Conservation (phyloP, 169 alveolate genomes). For the Eimeria praecox region DNA sequence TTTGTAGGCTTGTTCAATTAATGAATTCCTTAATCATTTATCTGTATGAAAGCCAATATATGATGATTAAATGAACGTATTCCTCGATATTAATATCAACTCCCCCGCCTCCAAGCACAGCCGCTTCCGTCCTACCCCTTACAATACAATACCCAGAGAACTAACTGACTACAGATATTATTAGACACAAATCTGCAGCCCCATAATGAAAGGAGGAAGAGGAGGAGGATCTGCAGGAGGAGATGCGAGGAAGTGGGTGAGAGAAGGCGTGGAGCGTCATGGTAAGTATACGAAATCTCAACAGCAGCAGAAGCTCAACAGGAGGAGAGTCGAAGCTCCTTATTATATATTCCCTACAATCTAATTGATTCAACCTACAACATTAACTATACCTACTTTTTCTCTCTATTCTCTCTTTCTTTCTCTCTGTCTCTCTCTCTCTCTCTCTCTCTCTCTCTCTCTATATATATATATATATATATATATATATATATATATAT, state of each 20-base stretch:
- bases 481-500: too few species aligned
- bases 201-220: constrained; percentile 54
- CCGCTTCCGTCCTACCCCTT: background rate
- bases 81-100: background rate
- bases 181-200: background rate
- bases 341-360: too few species aligned
- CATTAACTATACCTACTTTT: too few species aligned
- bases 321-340: too few species aligned
- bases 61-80: background rate
- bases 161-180: background rate
- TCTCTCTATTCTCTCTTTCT: too few species aligned
- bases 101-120: background rate
- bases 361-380: too few species aligned
- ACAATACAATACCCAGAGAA: background rate
- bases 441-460: too few species aligned
- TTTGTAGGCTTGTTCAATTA: background rate
- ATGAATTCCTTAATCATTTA: too few species aligned
- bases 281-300: constrained; percentile 42
- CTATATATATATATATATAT: too few species aligned
- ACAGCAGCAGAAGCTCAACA: background rate
- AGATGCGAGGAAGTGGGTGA: constrained; percentile 61
- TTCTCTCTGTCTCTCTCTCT: too few species aligned
- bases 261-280: constrained; percentile 78
- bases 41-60: background rate
- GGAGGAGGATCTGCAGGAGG: constrained; percentile 76